Evolutionary conservation across 106 monocot genomes (phyloP), one percentile per base, ranked within the genome.

Genomic region (Agapanthus africanus): DNA sequence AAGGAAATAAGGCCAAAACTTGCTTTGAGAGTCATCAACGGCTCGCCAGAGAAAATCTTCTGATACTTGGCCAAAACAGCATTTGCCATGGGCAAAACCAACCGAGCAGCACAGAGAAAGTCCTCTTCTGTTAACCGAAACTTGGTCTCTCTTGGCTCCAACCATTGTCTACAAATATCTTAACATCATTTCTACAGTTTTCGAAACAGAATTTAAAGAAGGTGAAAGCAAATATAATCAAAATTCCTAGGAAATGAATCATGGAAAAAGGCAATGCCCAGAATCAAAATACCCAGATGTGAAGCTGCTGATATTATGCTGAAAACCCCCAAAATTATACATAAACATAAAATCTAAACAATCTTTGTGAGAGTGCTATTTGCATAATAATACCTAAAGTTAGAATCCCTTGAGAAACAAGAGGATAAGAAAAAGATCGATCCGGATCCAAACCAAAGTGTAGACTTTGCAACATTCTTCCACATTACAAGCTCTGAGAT

Each of bases 11-110:
- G 5, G 23, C 26, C 4, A 28, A 63, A 26, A 13, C n/a, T 60
- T 81, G 78, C 95, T 76, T 84, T 91, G 64, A 95, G 85, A 74
- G 95, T 95, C 88, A 78, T 95, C 67, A 72, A 68, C 27, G 95
- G 88, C 25, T 91, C 88, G 7, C 95, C 95, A 23, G 83, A 91
- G 86, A 95, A 95, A 28, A 91, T 63, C 35, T 80, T 63, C 67
- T 78, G 83, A 42, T 73, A 30, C 40, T 63, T 80, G 11, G 76
- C 77, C 33, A 91, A 76, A 18, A 67, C 78, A 41, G 83, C 79
- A 73, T 95, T 95, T 10, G 70, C 59, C 6, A 72, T 35, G 30
- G 91, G 95, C 41, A 95, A 57, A 38, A 86, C 7, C 13, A 82
- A n/a, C 34, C 79, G 72, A 34, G 64, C 68, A 42, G 62, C 78